These are phyloP conservation scores for Phaeotremella fagi DNA, from an alignment of 768 basidiomycete genomes.

Conservation along the genomic window DNA sequence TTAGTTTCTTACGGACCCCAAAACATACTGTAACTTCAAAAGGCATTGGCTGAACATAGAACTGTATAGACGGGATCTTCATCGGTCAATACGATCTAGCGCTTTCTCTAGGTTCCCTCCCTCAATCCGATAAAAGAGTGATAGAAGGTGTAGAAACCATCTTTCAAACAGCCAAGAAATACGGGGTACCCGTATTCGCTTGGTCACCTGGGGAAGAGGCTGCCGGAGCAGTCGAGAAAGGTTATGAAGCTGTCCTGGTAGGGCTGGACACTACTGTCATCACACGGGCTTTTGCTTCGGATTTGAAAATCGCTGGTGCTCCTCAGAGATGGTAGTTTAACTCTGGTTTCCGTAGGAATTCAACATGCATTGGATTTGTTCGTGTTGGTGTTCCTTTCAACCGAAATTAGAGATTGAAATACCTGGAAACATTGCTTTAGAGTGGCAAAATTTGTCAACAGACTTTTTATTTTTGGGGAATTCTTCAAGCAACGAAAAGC, in stretches of 20 bases:
- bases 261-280: slow-evolving; percentile 9
- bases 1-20: not conserved
- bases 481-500: too few relatives aligned
- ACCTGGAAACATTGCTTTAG: too few relatives aligned
- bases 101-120: slow-evolving; percentile 8
- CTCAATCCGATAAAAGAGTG: slow-evolving; percentile 7
- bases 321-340: slow-evolving; percentile 1
- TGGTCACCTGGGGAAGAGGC: slow-evolving; percentile 12
- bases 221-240: slow-evolving; percentile 5
- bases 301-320: slow-evolving; percentile 4
- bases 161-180: slow-evolving; percentile 5
- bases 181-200: slow-evolving; percentile 9
- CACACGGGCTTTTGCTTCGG: not conserved
- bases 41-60: not conserved
- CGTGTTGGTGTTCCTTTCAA: too few relatives aligned
- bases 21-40: too few relatives aligned
- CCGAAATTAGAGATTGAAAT: too few relatives aligned
- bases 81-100: slow-evolving; percentile 16
- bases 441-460: too few relatives aligned
- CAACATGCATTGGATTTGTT: too few relatives aligned
- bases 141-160: slow-evolving; percentile 11
- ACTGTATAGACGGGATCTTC: slow-evolving; percentile 9
- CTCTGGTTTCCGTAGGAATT: too few relatives aligned
- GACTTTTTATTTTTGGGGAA: too few relatives aligned
- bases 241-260: slow-evolving; percentile 9